Evolutionary conservation across 257 asterid genomes (phyloP).

Genomic region (Avicennia marina): DNA sequence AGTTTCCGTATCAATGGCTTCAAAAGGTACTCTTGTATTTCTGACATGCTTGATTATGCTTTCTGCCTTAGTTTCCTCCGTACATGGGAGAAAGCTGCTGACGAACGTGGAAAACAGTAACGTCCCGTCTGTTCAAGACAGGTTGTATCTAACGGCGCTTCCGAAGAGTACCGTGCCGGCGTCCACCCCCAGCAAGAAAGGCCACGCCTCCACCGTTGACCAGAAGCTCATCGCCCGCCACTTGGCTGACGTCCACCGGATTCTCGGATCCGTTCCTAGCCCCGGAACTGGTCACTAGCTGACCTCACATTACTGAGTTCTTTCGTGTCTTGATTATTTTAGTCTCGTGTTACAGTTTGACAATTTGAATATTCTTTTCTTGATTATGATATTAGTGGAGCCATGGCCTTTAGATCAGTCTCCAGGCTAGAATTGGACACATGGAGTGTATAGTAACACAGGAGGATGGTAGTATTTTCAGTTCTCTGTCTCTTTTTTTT

Average conservation of each 20-base stretch:
- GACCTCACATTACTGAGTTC: too few relatives aligned
- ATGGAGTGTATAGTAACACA: too few relatives aligned
- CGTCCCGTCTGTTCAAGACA: constrained; percentile 17
- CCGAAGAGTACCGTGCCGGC: constrained; percentile 52
- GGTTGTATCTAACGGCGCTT: constrained; percentile 34
- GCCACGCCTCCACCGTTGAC: constrained; percentile 36
- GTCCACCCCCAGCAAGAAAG: constrained; percentile 52
- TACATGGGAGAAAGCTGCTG: constrained; percentile 20
- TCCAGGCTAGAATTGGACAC: too few relatives aligned
- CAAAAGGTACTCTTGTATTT: background rate
- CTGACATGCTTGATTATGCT: constrained; percentile 5
- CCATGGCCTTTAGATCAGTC: too few relatives aligned
- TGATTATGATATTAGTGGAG: too few relatives aligned
- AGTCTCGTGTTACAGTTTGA: too few relatives aligned
- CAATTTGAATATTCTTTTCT: background rate
- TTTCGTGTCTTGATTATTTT: background rate
- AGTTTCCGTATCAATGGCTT: constrained; percentile 5
- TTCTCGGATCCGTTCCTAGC: constrained; percentile 71
- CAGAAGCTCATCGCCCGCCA: constrained; percentile 49
- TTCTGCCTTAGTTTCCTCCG: constrained; percentile 8
- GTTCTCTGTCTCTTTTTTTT: too few relatives aligned
- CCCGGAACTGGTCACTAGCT: constrained; percentile 63
- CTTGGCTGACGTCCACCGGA: constrained; percentile 44
- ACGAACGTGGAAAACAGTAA: constrained; percentile 4
- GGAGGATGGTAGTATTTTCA: too few relatives aligned